These are phyloP conservation scores for Ambrosia artemisiifolia DNA, from an alignment of 129 eudicot species.

Conservation along the genomic window DNA sequence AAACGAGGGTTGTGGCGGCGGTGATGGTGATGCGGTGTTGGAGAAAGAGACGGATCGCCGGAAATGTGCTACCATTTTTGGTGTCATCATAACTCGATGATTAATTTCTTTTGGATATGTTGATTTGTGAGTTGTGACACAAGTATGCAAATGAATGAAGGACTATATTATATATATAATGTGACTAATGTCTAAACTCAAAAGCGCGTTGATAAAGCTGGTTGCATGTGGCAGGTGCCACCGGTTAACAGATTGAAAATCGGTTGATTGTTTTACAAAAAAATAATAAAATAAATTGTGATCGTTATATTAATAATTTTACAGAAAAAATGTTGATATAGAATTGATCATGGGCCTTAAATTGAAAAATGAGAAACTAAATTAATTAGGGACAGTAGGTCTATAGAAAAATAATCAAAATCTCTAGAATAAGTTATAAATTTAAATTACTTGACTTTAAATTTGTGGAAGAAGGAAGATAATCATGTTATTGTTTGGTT, in stretches of 20 bases:
- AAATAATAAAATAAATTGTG: background rate
- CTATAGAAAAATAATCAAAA: no score
- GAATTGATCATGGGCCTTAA: background rate
- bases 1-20: constrained; percentile 15
- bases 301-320: background rate
- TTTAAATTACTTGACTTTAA: no score
- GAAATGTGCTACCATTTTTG: constrained; percentile 64
- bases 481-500: no score
- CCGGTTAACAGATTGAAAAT: constrained; percentile 16
- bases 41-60: constrained; percentile 57
- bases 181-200: background rate
- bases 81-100: constrained; percentile 36
- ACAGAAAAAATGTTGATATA: background rate
- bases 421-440: no score
- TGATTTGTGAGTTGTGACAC: background rate
- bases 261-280: background rate
- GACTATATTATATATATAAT: constrained; percentile 17
- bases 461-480: no score
- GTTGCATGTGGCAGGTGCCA: constrained; percentile 24
- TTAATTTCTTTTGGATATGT: background rate
- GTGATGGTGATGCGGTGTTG: constrained; percentile 38
- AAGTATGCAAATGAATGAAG: background rate
- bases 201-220: constrained; percentile 33
- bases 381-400: background rate
- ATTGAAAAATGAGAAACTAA: background rate